Conservation (phyloP, 257 asterid genomes). For the Pogostemon cablin region DNA sequence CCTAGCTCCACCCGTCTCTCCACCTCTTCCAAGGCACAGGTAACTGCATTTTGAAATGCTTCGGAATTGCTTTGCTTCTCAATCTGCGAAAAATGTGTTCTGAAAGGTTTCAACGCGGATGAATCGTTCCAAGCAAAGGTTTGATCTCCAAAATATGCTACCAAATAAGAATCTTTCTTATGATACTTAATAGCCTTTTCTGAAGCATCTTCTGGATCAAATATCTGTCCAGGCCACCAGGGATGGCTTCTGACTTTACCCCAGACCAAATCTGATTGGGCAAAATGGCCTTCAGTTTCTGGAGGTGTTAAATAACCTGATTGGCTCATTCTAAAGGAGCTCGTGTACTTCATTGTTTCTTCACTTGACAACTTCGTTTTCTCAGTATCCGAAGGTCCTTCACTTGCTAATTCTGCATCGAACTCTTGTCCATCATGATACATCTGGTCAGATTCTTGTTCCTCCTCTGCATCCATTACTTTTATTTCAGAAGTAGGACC, state of each 20-base stretch:
- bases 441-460: slow-evolving; percentile 35
- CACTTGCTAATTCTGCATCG: slow-evolving; percentile 36
- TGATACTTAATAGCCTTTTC: slow-evolving; percentile 73
- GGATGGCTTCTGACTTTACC: slow-evolving; percentile 98
- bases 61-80: slow-evolving; percentile 85
- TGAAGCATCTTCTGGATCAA: slow-evolving; percentile 82
- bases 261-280: slow-evolving; percentile 87
- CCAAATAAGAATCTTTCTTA: slow-evolving; percentile 80
- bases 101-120: slow-evolving; percentile 75
- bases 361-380: slow-evolving; percentile 34
- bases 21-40: slow-evolving; percentile 81
- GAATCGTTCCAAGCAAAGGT: slow-evolving; percentile 97
- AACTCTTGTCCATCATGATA: slow-evolving; percentile 34
- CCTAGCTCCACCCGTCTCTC: slow-evolving; percentile 81
- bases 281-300: slow-evolving; percentile 52
- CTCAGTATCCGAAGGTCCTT: slow-evolving; percentile 48
- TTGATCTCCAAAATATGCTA: slow-evolving; percentile 92
- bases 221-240: slow-evolving; percentile 99
- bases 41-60: slow-evolving; percentile 75
- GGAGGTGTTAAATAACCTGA: slow-evolving; percentile 60
- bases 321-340: slow-evolving; percentile 47
- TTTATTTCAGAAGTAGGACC: slow-evolving; percentile 44
- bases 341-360: slow-evolving; percentile 36
- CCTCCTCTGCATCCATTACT: slow-evolving; percentile 39
- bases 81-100: slow-evolving; percentile 66